Conservation (phyloP, 345 rosid species). For the Cochlearia excelsa region DNA sequence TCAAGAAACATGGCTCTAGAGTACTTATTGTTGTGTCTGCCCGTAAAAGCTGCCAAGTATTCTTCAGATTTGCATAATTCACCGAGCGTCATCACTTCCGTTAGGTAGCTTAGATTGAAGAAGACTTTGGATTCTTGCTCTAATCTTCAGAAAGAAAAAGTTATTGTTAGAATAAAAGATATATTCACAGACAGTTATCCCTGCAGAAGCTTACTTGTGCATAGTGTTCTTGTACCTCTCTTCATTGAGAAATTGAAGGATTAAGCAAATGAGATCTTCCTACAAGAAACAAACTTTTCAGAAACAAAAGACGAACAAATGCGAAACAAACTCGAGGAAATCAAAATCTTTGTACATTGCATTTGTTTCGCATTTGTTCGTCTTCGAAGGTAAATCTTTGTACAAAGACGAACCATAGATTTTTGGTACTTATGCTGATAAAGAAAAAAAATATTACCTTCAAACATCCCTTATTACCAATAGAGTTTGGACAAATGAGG, state of each 20-base stretch:
- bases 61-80: slow-evolving; percentile 61
- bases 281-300: slow-evolving; percentile 34
- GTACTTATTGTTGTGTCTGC: slow-evolving; percentile 47
- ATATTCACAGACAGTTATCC: slow-evolving; percentile 2
- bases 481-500: slow-evolving; percentile 30
- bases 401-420: neutral
- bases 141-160: slow-evolving; percentile 43
- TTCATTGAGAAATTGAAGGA: slow-evolving; percentile 45
- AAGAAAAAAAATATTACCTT: slow-evolving; percentile 24
- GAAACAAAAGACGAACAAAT: slow-evolving; percentile 20
- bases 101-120: slow-evolving; percentile 56
- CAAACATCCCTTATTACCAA: slow-evolving; percentile 11
- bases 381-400: no score
- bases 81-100: slow-evolving; percentile 46
- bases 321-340: neutral
- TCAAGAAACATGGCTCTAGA: slow-evolving; percentile 60
- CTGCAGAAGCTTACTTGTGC: slow-evolving; percentile 32
- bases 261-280: slow-evolving; percentile 41
- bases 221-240: slow-evolving; percentile 37
- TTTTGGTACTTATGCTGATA: slow-evolving; percentile 9
- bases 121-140: slow-evolving; percentile 64
- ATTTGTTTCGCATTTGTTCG: neutral
- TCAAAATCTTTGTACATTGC: neutral
- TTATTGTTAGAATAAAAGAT: slow-evolving; percentile 12
- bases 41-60: slow-evolving; percentile 61